phyloP scores from a whole-genome alignment of 768 basidiomycete species.

The Boletus sp. region DNA sequence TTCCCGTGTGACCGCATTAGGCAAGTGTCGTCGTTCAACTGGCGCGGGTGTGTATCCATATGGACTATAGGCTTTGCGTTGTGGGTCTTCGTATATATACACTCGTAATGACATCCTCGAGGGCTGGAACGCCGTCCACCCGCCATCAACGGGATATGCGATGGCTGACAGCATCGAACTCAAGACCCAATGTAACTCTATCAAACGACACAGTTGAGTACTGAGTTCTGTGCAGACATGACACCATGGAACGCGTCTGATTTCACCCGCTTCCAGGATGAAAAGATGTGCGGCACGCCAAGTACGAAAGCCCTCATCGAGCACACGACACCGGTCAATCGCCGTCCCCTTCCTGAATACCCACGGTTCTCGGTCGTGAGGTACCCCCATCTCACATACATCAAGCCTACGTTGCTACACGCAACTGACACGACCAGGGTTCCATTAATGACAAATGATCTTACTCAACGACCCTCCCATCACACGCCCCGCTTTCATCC shows the following conservation, averaged over 20 bases:
- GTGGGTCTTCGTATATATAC: background rate
- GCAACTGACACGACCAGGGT: background rate
- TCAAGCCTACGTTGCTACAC: background rate
- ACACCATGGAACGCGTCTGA: background rate
- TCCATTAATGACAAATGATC: background rate
- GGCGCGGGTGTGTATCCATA: background rate
- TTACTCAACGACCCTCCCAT: conserved; percentile 26
- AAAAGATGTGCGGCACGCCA: background rate
- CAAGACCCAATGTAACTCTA: background rate
- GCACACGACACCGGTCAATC: background rate
- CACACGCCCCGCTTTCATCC: conserved; percentile 54
- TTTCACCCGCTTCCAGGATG: background rate
- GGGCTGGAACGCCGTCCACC: background rate
- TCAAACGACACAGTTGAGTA: background rate
- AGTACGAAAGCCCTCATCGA: background rate
- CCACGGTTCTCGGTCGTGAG: background rate
- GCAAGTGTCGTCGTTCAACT: conserved; percentile 23
- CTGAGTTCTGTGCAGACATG: background rate
- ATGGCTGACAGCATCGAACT: no score
- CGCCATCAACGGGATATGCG: no score
- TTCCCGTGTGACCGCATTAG: conserved; percentile 3
- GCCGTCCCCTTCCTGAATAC: background rate
- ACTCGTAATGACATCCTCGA: background rate
- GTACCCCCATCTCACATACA: background rate
- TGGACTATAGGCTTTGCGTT: no score